Base-by-base conservation (phyloP, 2,329 filamentous ascomycete genomes). In the Amauroascus niger region DNA sequence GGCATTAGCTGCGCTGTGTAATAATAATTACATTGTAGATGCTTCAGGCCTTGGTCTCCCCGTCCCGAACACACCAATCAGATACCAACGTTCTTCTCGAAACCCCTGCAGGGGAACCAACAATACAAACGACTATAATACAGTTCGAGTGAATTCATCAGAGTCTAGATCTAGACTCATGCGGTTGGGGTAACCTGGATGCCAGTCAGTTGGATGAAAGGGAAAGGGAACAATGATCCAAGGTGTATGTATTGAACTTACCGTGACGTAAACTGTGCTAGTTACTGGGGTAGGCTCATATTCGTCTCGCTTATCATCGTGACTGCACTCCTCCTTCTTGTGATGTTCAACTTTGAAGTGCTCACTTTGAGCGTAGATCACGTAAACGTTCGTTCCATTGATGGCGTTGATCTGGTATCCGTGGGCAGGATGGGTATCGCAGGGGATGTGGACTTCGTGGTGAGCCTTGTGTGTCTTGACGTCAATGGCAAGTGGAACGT, bases 391-490 rank as follows among this genome's bases (percentile, higher is more conserved):
- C 58, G 71, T 72, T 58, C 70, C 71, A 64, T 73, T 73, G 64
- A 74, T 72, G 58, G 69, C 71, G 58, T 71, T 73, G 62, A 74
- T 69, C 59, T 73, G 71, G 63, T 68, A 74, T 14, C 71, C 71
- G 52, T 62, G 68, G 52, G 66, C 67, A 48, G 60, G 62, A 54
- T 62, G 58, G 37, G 66, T 62, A 52, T 66, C 62, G 59, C 71
- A 74, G 16, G 71, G 71, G 20, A 74, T 63, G 3, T 65, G 62
- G 46, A 73, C 69, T n/a, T 63, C 58, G 58, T 58, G 51, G 54
- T 61, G 58, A 43, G 64, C 66, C 41, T 64, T 61, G 16, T 61
- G 54, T 11, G 68, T 68, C 30, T 66, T 63, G 30, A 73, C 61
- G 56, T 69, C 59, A 28, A 62, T 54, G n/a, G 67, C 69, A 53